These are phyloP conservation scores for Talaromyces atroroseus DNA, from an alignment of 2,329 filamentous ascomycete genomes.

Conservation along the genomic window DNA sequence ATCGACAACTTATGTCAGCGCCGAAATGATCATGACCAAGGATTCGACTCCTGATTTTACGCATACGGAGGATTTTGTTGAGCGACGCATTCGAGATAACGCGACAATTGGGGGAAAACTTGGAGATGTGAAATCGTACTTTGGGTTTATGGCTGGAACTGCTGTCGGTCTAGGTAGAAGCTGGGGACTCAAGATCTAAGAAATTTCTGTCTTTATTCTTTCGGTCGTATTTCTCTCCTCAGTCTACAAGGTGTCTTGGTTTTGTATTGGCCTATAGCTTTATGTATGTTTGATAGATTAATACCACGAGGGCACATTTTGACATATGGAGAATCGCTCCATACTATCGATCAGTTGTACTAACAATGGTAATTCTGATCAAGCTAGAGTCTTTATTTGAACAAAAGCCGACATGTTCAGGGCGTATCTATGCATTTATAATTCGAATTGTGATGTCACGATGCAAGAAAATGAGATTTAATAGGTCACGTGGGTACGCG, in stretches of 20 bases:
- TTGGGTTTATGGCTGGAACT: conserved; percentile 73
- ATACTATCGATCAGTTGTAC: neutral
- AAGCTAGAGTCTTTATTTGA: neutral
- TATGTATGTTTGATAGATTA: neutral
- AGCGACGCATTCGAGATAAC: conserved; percentile 66
- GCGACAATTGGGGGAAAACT: conserved; percentile 58
- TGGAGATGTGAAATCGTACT: conserved; percentile 65
- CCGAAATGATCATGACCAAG: conserved; percentile 91
- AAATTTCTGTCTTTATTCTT: neutral
- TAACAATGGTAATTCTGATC: neutral
- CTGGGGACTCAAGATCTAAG: conserved; percentile 74
- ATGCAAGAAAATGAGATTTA: conserved; percentile 4
- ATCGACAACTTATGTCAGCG: conserved; percentile 64
- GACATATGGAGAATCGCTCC: neutral
- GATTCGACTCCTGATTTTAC: conserved; percentile 67
- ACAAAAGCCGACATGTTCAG: neutral
- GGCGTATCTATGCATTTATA: neutral
- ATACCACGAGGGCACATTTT: neutral
- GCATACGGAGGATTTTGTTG: conserved; percentile 76
- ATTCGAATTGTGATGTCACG: conserved; percentile 1
- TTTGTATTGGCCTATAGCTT: neutral
- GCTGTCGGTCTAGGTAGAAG: conserved; percentile 78
- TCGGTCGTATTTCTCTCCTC: neutral
- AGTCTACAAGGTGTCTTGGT: neutral
- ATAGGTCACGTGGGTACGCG: conserved; percentile 22